Percentiles rank a stretch among this genome's conserved stretches.
Evolutionary conservation across 306 rosid genomes (phyloP).

Genomic region (Styphnolobium japonicum): DNA sequence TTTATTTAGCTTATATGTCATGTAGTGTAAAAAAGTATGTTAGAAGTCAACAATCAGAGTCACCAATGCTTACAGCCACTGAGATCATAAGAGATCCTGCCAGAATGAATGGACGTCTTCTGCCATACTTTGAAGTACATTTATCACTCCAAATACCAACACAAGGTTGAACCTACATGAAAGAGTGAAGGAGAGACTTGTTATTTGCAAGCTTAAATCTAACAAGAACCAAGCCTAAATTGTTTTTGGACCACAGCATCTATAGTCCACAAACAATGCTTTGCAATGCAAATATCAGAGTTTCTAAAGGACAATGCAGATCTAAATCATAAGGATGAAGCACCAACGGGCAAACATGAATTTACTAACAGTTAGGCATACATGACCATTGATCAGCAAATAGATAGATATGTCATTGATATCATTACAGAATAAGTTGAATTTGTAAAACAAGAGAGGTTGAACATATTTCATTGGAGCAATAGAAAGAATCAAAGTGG

Average conservation of each 20-base stretch:
- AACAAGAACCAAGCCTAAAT: neutral
- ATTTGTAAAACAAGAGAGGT: neutral
- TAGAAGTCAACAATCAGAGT: conserved; percentile 16
- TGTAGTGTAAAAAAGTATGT: neutral
- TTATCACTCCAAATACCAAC: conserved; percentile 92
- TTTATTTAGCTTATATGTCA: conserved; percentile 40
- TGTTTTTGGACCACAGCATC: neutral
- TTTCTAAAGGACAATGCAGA: neutral
- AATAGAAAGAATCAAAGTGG: neutral
- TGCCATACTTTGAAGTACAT: conserved; percentile 86
- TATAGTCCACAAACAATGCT: neutral
- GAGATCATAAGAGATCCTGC: conserved; percentile 89
- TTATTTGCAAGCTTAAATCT: neutral
- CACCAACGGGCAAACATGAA: neutral
- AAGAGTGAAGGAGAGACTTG: neutral
- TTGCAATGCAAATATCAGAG: neutral
- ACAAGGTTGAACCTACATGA: conserved; percentile 37
- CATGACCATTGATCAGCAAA: neutral
- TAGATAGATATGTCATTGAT: neutral
- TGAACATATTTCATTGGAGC: neutral
- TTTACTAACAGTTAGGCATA: neutral
- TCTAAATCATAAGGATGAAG: conserved; percentile 6
- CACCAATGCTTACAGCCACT: conserved; percentile 59
- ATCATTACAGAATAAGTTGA: neutral
- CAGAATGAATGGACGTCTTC: conserved; percentile 95